phyloP scores from a whole-genome alignment of 768 basidiomycete species.

The Mycena floridula region DNA sequence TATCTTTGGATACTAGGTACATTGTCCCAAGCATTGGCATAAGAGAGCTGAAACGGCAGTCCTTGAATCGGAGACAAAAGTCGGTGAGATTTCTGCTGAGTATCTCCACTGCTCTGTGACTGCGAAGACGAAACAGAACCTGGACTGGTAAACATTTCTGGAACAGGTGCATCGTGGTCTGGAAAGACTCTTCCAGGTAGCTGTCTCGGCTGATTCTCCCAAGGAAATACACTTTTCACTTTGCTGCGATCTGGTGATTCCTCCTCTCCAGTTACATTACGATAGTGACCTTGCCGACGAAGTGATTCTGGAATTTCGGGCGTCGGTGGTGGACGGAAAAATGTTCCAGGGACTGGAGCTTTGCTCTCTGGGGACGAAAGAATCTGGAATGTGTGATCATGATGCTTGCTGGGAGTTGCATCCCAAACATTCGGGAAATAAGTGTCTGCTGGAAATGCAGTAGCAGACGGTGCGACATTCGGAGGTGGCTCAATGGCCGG shows the following conservation, averaged over 20 bases:
- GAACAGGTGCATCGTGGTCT: constrained; percentile 48
- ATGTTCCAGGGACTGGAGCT: constrained; percentile 33
- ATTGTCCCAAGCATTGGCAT: constrained; percentile 81
- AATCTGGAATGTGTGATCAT: constrained; percentile 28
- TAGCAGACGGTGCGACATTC: constrained; percentile 42
- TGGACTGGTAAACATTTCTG: constrained; percentile 35
- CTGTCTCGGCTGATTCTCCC: constrained; percentile 76
- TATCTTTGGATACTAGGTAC: constrained; percentile 78
- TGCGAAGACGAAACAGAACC: constrained; percentile 26
- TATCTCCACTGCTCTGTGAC: constrained; percentile 20
- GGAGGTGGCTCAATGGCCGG: constrained; percentile 78
- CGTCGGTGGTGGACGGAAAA: constrained; percentile 57
- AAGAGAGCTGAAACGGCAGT: constrained; percentile 53
- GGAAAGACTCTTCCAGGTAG: constrained; percentile 73
- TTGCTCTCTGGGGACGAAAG: constrained; percentile 23
- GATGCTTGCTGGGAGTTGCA: constrained; percentile 35
- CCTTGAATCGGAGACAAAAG: constrained; percentile 40
- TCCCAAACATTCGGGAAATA: constrained; percentile 91
- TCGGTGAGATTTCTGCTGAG: constrained; percentile 16
- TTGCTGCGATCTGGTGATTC: constrained; percentile 61
- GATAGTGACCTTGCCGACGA: constrained; percentile 71
- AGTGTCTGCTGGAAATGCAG: constrained; percentile 64
- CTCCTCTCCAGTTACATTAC: constrained; percentile 50
- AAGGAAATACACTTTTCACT: constrained; percentile 85
- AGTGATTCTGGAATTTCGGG: constrained; percentile 62